Evolutionary conservation across 805 yeast genomes (phyloP), one percentile per base, ranked within the genome.

Genomic region (Grigorovia yakushimaensis): DNA sequence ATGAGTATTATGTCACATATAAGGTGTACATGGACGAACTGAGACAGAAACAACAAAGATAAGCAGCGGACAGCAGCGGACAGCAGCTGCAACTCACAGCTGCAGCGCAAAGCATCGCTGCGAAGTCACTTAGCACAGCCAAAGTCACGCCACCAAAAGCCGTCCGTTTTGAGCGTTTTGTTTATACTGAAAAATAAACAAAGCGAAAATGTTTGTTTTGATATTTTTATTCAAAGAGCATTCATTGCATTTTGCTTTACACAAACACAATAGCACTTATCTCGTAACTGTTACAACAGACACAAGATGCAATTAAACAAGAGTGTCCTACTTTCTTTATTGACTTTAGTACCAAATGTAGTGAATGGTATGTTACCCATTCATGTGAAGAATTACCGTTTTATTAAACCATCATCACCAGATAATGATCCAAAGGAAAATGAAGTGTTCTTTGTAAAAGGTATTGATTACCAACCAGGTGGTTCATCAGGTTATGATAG

Each of bases 381-480:
- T 41, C 73, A 73, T 39, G 62, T 73, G 51, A 69, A 72, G 47
- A 82, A 81, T 37, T 73, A 73, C 51, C 69, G 83, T 47, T 81
- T 84, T 60, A 77, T 82, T 57, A 67, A 73, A 54, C 83, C 85
- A 20, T 66, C 72, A 40, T 56, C 72, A 6, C 51, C 55, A 15
- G 56, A 51, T 20, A 61, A 61, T 44, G 66, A 67, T 45, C 66
- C 72, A 13, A 50, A 62, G 5, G 69, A 68, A 30, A 70, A 70
- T 33, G 73, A 74, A 41, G 83, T 85, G 8, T 89, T 87, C 63
- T 83, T 82, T 64, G 72, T 88, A 47, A 78, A 85, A 51, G 97
- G 97, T 52, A 78, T 89, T 39, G 97, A 88, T 66, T 89, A 89
- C 66, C 95, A 87, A 67, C 94, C 91, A 0, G 96, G 97, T 53